Evolutionary conservation across 2,329 filamentous ascomycete species (phyloP).

Genomic region (Pseudogymnoascus sp.): DNA sequence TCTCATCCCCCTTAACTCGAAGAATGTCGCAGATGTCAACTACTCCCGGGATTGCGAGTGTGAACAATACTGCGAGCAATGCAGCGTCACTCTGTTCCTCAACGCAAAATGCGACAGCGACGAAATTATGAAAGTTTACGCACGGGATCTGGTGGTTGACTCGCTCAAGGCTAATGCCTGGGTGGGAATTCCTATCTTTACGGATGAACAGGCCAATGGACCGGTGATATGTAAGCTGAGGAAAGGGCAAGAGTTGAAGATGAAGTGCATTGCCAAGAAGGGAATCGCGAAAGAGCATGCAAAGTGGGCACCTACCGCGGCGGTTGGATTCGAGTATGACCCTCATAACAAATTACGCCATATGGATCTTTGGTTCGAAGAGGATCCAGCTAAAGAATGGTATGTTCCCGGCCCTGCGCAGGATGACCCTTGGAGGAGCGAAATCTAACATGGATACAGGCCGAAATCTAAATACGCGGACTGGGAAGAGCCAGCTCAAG

Average conservation of each 20-base stretch:
- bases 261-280: conserved; percentile 93
- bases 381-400: conserved; percentile 76
- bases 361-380: conserved; percentile 91
- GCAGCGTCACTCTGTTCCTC: conserved; percentile 75
- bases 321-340: conserved; percentile 96
- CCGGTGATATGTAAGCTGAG: conserved; percentile 85
- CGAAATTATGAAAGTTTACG: conserved; percentile 89
- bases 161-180: conserved; percentile 62
- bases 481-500: conserved; percentile 70
- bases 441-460: conserved; percentile 40
- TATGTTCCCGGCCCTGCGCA: conserved; percentile 36
- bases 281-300: conserved; percentile 98
- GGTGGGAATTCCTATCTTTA: conserved; percentile 75
- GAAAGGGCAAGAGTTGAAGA: conserved; percentile 79
- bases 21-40: conserved; percentile 71
- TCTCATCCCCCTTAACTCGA: conserved; percentile 77
- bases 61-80: conserved; percentile 88
- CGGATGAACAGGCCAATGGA: conserved; percentile 72
- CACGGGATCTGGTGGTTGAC: conserved; percentile 72
- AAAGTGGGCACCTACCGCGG: conserved; percentile 91
- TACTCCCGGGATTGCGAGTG: conserved; percentile 95
- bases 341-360: conserved; percentile 93
- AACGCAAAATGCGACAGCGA: conserved; percentile 80
- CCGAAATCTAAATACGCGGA: conserved; percentile 72
- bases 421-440: not conserved